phyloP scores from a whole-genome alignment of 176 grass and related monocot species.

The Carex myosuroides region DNA sequence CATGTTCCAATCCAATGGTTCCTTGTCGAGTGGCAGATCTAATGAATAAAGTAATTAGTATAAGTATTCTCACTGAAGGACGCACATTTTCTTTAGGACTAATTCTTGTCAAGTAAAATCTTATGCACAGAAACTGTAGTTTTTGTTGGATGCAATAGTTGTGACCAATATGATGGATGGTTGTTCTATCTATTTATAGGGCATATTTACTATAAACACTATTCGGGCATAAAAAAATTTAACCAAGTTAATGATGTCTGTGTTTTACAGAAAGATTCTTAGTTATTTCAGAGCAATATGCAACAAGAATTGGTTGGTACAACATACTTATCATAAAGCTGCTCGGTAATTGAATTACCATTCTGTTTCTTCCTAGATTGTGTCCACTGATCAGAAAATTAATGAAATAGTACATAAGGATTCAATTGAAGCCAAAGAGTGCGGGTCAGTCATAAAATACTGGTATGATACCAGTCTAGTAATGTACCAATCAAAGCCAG shows the following conservation, averaged over 20 bases:
- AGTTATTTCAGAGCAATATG: not conserved
- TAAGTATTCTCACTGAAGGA: not conserved
- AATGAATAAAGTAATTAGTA: constrained; percentile 3
- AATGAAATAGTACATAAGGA: not conserved
- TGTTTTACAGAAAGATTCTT: not conserved
- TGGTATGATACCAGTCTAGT: not conserved
- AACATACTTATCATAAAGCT: not conserved
- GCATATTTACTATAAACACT: not conserved
- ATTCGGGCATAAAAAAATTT: not conserved
- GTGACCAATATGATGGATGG: not conserved
- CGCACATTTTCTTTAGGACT: not conserved
- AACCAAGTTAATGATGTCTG: not conserved
- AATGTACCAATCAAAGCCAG: not conserved
- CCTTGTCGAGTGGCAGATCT: constrained; percentile 76
- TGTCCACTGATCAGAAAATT: not conserved
- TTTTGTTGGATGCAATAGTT: not conserved
- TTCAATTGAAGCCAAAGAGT: not conserved
- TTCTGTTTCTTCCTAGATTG: not conserved
- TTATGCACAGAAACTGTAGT: not conserved
- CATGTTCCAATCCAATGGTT: constrained; percentile 63
- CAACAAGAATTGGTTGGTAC: not conserved
- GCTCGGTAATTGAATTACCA: not conserved
- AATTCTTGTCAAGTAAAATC: not conserved
- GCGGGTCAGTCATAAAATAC: not conserved
- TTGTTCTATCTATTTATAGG: not conserved